phyloP scores from a whole-genome alignment of 2,329 filamentous ascomycete genomes.

The Colletotrichum endophyticum region DNA sequence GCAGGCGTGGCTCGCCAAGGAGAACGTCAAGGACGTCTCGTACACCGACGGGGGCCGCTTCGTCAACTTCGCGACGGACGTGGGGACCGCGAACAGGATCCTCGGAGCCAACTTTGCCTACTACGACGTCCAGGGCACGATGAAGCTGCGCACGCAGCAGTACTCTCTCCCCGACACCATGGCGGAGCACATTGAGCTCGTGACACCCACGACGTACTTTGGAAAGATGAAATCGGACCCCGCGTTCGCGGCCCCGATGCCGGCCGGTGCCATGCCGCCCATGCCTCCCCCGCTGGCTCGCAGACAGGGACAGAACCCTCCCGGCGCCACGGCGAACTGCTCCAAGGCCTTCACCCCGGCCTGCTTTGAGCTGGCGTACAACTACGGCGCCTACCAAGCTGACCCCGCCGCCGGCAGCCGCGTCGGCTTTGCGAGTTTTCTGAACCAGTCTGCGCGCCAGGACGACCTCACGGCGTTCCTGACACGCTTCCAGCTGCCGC shows the following conservation, averaged over 20 bases:
- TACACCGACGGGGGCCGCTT: conserved; percentile 23
- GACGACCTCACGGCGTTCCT: conserved; percentile 45
- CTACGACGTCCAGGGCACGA: conserved; percentile 40
- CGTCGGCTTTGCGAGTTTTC: conserved; percentile 55
- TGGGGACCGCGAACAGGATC: conserved; percentile 40
- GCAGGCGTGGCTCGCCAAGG: conserved; percentile 25
- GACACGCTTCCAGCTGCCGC: conserved; percentile 41
- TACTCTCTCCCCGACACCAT: conserved; percentile 38
- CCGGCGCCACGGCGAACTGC: conserved; percentile 26
- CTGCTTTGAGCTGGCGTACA: conserved; percentile 54
- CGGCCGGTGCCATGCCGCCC: not conserved
- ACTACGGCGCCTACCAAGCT: conserved; percentile 49
- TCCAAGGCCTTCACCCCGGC: conserved; percentile 44
- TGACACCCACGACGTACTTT: conserved; percentile 53
- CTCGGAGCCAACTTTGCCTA: conserved; percentile 47
- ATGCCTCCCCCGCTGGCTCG: not conserved
- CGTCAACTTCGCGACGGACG: conserved; percentile 38
- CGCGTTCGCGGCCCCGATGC: not conserved
- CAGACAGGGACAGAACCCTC: conserved; percentile 11
- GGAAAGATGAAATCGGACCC: conserved; percentile 31
- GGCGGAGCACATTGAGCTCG: conserved; percentile 42
- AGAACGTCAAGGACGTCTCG: conserved; percentile 19
- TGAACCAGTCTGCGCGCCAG: conserved; percentile 54
- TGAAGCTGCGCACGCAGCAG: conserved; percentile 34
- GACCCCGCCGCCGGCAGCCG: conserved; percentile 48